Conservation (phyloP, 2,329 filamentous ascomycete species). For the Pseudogymnoascus sp. region DNA sequence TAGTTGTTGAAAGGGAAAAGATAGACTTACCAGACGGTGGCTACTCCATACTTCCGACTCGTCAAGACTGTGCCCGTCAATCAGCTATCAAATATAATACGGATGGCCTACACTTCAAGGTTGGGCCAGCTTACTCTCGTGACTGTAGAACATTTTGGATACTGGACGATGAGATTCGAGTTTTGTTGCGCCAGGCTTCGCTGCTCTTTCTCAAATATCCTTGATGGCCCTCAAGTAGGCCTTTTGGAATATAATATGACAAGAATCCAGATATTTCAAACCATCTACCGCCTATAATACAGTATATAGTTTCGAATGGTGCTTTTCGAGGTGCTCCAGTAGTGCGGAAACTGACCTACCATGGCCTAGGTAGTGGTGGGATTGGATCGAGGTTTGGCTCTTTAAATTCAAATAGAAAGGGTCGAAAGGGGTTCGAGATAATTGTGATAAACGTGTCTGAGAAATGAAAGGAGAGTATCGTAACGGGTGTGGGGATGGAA, state of each 20-base stretch:
- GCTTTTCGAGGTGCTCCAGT: background rate
- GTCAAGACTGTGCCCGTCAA: conserved; percentile 54
- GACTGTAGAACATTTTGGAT: conserved; percentile 78
- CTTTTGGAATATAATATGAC: background rate
- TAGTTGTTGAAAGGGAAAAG: background rate
- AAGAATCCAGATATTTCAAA: background rate
- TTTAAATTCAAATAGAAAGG: background rate
- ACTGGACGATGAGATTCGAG: background rate
- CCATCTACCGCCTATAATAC: background rate
- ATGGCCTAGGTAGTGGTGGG: background rate
- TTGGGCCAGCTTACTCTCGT: conserved; percentile 61
- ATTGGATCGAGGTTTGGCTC: background rate
- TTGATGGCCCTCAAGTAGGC: background rate
- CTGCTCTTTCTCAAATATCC: background rate
- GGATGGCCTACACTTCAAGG: background rate
- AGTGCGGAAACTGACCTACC: background rate
- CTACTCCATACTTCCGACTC: conserved; percentile 79
- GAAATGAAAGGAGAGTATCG: background rate
- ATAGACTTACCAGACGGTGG: conserved; percentile 74
- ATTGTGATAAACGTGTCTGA: background rate
- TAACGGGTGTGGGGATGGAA: background rate
- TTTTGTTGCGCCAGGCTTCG: background rate
- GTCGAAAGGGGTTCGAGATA: background rate
- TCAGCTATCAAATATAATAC: background rate
- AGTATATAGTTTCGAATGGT: background rate